phyloP scores from a whole-genome alignment of 2,329 filamentous ascomycete species.

The Ophiocordyceps sinensis region DNA sequence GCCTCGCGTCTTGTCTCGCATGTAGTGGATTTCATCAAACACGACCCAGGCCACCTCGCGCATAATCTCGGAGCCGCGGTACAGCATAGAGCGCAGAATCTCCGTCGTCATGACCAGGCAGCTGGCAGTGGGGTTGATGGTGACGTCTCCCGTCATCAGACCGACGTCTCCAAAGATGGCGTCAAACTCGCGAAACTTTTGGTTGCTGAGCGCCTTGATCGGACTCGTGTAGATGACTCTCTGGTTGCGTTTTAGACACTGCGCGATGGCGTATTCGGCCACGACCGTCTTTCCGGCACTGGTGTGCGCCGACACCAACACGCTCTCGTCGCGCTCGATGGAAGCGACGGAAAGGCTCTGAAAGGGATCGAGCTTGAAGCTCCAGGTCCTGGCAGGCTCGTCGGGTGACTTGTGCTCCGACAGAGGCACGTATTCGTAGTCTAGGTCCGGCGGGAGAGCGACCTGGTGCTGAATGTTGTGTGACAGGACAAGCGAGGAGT shows the following conservation, averaged over 20 bases:
- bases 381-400: slow-evolving; percentile 69
- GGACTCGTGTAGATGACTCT: slow-evolving; percentile 98
- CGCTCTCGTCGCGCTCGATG: slow-evolving; percentile 91
- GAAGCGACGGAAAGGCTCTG: slow-evolving; percentile 89
- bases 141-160: slow-evolving; percentile 97
- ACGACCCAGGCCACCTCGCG: slow-evolving; percentile 97
- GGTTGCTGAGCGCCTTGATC: slow-evolving; percentile 96
- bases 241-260: slow-evolving; percentile 94
- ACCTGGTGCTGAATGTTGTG: slow-evolving; percentile 99
- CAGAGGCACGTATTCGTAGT: slow-evolving; percentile 90
- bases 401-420: slow-evolving; percentile 85
- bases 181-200: slow-evolving; percentile 94
- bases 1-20: slow-evolving; percentile 86
- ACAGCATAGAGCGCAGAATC: slow-evolving; percentile 97
- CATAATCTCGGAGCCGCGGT: slow-evolving; percentile 97
- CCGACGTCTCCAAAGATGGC: slow-evolving; percentile 94
- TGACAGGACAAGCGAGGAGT: slow-evolving; percentile 66
- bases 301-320: slow-evolving; percentile 92
- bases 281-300: slow-evolving; percentile 97
- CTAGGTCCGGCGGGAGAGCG: slow-evolving; percentile 79
- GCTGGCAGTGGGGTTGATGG: slow-evolving; percentile 95
- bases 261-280: slow-evolving; percentile 94
- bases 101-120: slow-evolving; percentile 99
- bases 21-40: slow-evolving; percentile 97
- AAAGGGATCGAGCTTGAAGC: slow-evolving; percentile 92